phyloP scores from a whole-genome alignment of 129 eudicot genomes.

The Kitagawia praeruptora region DNA sequence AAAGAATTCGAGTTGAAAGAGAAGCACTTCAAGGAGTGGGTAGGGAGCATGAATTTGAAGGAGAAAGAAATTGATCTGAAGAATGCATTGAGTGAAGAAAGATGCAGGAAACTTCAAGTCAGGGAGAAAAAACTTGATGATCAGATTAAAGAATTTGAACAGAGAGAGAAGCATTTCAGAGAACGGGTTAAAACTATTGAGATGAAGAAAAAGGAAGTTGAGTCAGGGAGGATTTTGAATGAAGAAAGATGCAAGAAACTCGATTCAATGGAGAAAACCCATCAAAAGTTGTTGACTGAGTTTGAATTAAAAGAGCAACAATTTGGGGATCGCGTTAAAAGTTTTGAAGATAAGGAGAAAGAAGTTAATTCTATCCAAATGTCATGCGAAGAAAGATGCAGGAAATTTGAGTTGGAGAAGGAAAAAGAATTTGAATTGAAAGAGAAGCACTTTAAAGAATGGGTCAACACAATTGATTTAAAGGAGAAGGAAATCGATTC shows the following conservation, averaged over 20 bases:
- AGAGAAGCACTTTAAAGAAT: not conserved
- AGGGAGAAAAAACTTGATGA: not conserved
- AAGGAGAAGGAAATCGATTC: not conserved
- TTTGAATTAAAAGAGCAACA: not conserved
- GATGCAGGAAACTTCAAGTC: not conserved
- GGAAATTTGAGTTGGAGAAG: constrained; percentile 2
- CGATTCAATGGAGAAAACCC: not conserved
- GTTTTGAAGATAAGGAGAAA: constrained; percentile 12
- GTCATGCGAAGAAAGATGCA: constrained; percentile 1
- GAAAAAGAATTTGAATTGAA: constrained; percentile 2
- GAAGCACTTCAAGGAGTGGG: not conserved
- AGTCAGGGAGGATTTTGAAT: not conserved
- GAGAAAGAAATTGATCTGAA: not conserved
- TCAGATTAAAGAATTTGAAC: not conserved
- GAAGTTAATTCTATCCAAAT: not conserved
- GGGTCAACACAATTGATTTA: not conserved
- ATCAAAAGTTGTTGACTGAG: not conserved
- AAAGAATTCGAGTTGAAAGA: constrained; percentile 2
- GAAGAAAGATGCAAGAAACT: not conserved
- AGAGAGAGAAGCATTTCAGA: not conserved
- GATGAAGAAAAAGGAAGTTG: not conserved
- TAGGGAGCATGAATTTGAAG: not conserved
- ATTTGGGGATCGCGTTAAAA: not conserved
- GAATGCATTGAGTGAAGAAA: not conserved
- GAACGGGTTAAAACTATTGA: not conserved